Conservation (phyloP, 208 protist species). For the Trypanosoma brucei region DNA sequence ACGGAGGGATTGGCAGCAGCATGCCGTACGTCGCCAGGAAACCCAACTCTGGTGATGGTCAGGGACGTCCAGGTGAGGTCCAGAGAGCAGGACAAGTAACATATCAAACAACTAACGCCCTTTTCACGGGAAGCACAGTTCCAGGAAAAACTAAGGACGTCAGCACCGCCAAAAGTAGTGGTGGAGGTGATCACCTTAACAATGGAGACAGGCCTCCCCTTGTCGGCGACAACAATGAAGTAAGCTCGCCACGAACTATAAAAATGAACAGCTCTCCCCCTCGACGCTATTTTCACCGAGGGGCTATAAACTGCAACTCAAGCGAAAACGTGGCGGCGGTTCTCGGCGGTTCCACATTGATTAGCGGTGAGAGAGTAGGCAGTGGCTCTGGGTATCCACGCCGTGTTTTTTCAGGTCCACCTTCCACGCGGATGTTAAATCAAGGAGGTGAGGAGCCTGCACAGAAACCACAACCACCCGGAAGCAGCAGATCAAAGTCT, state of each 20-base stretch:
- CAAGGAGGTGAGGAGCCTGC: background rate
- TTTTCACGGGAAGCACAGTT: constrained; percentile 14
- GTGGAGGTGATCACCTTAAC: background rate
- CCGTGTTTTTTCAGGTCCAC: constrained; percentile 22
- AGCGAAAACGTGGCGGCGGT: constrained; percentile 24
- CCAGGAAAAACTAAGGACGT: background rate
- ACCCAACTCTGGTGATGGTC: constrained; percentile 2
- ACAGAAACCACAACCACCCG: constrained; percentile 17
- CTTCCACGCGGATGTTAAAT: constrained; percentile 9
- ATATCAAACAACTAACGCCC: constrained; percentile 22
- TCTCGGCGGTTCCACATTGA: background rate
- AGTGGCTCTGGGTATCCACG: background rate
- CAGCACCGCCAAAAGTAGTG: background rate
- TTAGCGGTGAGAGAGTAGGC: background rate
- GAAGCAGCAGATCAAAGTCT: constrained; percentile 13
- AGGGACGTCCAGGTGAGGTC: background rate
- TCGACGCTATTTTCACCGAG: background rate
- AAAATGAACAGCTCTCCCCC: background rate
- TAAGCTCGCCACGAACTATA: background rate
- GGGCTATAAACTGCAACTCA: constrained; percentile 5
- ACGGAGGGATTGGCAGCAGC: background rate
- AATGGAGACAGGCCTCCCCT: background rate
- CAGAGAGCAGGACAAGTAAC: constrained; percentile 1
- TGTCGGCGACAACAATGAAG: background rate
- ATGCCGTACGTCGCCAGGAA: constrained; percentile 9